A percentile compares a stretch with the other conserved stretches of the same genome.
Evolutionary conservation across 2,329 filamentous ascomycete genomes (phyloP).

Genomic region (Fusarium haematococcum): DNA sequence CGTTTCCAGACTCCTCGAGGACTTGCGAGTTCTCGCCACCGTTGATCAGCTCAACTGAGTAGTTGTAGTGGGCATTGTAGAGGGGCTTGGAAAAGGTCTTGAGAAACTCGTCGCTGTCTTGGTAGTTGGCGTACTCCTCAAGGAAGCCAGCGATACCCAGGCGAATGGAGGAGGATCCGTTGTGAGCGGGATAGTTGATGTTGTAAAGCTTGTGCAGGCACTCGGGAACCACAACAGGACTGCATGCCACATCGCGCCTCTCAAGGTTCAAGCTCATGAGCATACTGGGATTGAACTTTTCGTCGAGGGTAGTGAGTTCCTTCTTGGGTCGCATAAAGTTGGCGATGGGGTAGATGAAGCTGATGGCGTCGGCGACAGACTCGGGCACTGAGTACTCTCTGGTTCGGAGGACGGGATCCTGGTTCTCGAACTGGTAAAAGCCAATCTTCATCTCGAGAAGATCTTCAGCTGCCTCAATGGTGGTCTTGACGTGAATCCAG

Average conservation of each 20-base stretch:
- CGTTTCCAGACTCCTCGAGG: conserved; percentile 52
- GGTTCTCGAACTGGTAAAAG: conserved; percentile 55
- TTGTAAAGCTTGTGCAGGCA: conserved; percentile 61
- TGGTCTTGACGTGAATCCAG: conserved; percentile 58
- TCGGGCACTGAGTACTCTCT: conserved; percentile 59
- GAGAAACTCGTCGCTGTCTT: conserved; percentile 56
- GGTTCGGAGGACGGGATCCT: conserved; percentile 56
- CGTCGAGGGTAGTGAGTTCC: conserved; percentile 37
- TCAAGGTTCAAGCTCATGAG: conserved; percentile 21
- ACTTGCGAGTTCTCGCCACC: conserved; percentile 58
- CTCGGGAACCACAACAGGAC: conserved; percentile 49
- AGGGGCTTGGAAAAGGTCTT: conserved; percentile 51
- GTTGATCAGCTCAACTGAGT: conserved; percentile 55
- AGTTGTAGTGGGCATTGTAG: conserved; percentile 52
- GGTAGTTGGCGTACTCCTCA: conserved; percentile 59
- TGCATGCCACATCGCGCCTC: conserved; percentile 47
- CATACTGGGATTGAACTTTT: conserved; percentile 9
- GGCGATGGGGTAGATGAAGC: conserved; percentile 61
- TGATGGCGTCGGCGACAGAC: conserved; percentile 52
- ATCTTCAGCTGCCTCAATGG: conserved; percentile 52
- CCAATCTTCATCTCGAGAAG: conserved; percentile 57
- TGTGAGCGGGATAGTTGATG: conserved; percentile 51
- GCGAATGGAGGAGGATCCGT: conserved; percentile 50
- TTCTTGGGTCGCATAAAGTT: conserved; percentile 61
- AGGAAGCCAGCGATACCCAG: conserved; percentile 64